Base-by-base conservation (phyloP, 345 rosid species). In the Passiflora organensis region DNA sequence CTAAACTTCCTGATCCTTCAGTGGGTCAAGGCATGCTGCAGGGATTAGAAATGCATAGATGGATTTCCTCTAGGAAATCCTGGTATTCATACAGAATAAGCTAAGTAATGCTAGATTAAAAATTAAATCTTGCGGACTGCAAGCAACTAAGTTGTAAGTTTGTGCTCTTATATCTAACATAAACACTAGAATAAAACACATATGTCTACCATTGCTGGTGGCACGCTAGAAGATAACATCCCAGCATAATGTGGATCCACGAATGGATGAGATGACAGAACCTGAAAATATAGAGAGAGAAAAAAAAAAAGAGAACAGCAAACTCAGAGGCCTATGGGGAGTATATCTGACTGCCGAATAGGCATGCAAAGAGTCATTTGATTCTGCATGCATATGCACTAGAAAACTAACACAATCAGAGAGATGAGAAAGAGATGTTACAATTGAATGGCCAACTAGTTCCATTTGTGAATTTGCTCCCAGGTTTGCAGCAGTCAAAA, bases 381-480 rank as follows among this genome's bases (percentile, higher is more conserved):
- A 14, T 4, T 41, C 14, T 15, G 14, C 34, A 14, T 19, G 28
- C 51, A 48, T n/a, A n/a, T n/a, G n/a, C n/a, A n/a, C n/a, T 32
- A 20, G 13, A 28, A 32, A 9, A 12, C 9, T n/a, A n/a, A n/a
- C 22, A 48, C 46, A 56, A 15, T 1, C 19, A 18, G 11, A n/a
- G 42, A 22, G 16, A 13, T 55, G 28, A 11, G n/a, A 60, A 52
- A 55, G 53, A 63, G 21, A 19, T 36, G 77, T 63, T 68, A 83
- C 89, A 68, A 83, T 74, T 24, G 89, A 80, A 73, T 78, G 89
- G 49, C 89, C 86, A n/a, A 76, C 84, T 41, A 78, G 79, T 72
- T 80, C 86, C 80, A 70, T 73, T 36, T 78, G 78, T 37, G 81
- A 73, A 69, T 71, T 74, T 11, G 67, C 66, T 51, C 71, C 82